Percentiles rank a stretch among this genome's conserved stretches.
Evolutionary conservation across 257 asterid species (phyloP).

Genomic region (Salvia miltiorrhiza): DNA sequence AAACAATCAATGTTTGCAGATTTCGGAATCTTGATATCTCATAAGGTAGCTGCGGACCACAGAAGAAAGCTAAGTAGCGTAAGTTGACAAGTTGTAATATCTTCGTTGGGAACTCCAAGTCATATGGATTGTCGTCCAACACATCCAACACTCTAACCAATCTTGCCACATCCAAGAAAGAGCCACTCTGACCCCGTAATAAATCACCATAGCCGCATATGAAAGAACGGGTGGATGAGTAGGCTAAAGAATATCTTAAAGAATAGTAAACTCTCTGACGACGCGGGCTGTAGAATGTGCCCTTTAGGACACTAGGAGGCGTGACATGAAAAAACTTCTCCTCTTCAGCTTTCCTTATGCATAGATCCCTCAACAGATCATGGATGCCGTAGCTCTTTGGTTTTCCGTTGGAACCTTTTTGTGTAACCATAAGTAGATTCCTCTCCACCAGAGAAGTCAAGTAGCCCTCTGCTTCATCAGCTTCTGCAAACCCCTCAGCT

Average conservation of each 20-base stretch:
- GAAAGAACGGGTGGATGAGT: no score
- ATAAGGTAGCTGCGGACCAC: background rate
- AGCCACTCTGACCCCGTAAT: no score
- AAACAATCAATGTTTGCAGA: slow-evolving; percentile 12
- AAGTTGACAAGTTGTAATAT: background rate
- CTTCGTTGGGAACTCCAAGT: slow-evolving; percentile 2
- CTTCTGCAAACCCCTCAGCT: slow-evolving; percentile 16
- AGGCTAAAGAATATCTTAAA: background rate
- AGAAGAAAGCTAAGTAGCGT: background rate
- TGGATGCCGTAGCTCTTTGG: slow-evolving; percentile 13
- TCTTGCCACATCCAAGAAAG: background rate
- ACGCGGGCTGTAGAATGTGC: background rate
- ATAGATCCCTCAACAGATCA: slow-evolving; percentile 21
- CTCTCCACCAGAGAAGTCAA: background rate
- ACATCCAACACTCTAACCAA: slow-evolving; percentile 22
- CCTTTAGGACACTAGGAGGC: background rate
- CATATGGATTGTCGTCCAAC: background rate
- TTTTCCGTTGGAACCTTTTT: background rate
- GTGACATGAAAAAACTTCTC: background rate
- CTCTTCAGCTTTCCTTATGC: slow-evolving; percentile 11
- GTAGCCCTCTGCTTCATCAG: background rate
- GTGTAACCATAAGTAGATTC: slow-evolving; percentile 3
- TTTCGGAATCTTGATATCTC: background rate
- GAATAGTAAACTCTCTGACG: background rate
- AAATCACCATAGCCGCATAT: no score